Base-by-base conservation (phyloP, 306 rosid species). In the Begonia loranthoides region DNA sequence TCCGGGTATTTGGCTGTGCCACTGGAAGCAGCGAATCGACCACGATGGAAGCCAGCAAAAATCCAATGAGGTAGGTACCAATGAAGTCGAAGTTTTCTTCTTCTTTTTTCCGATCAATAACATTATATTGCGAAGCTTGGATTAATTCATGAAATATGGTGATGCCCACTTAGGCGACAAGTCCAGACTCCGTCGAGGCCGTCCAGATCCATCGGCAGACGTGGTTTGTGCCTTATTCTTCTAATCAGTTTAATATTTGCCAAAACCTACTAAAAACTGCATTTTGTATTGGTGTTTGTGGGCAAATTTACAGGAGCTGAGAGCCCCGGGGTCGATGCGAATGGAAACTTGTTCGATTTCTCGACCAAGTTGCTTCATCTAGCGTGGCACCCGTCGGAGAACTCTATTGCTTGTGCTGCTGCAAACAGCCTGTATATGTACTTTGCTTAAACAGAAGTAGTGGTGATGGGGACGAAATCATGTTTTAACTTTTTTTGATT, bases 41-140 rank as follows among this genome's bases (percentile, higher is more conserved):
- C 28, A 86, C 96, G 24, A 73, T 92, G 66, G 99, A 92, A 76
- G 99, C 99, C 64, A 92, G 92, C 80, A 92, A 92, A 76, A 92
- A 86, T 58, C 99, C 99, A 45, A 92, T 80, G 94, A 92, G 99
- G 99, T 85, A 74, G 69, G 17, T 64, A 59, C 55, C 12, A 5
- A 50, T 19, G 3, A 15, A 2, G 9, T 24, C 22, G 9, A 13
- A 2, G 13, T 41, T 38, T 39, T 39, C 10, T 5, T 10, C 43
- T 39, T 11, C 6, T 10, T 43, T 11, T 10, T 13, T 43, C 6
- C 46, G 1, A 11, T 10, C 14, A 12, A 43, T 43, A 13, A 43
- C 6, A 11, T 43, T 36, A 16, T 39, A 15, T 17, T 21, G 10
- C 4, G 55, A 45, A 48, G n/a, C 49, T 59, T 33, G 39, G 49